Percentiles rank a stretch among this genome's conserved stretches.
Conservation (phyloP, 768 basidiomycete species). For the Hortiboletus flavorubellus region DNA sequence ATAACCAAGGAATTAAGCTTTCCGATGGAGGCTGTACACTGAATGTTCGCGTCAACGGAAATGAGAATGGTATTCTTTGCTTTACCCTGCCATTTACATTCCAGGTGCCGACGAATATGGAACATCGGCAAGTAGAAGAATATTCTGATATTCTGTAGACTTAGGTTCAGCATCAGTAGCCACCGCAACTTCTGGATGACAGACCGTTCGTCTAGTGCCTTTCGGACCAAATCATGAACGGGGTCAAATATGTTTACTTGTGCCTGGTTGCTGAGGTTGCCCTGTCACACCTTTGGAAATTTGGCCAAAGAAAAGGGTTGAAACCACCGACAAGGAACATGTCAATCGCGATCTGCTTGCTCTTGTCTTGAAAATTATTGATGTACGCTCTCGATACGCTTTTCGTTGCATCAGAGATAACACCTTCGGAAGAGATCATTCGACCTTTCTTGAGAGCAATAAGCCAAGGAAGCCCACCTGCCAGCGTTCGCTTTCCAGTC, state of each 20-base stretch:
- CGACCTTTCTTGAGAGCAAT: neutral
- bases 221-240: slow-evolving; percentile 82
- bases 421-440: slow-evolving; percentile 44
- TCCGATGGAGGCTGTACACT: slow-evolving; percentile 64
- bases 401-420: slow-evolving; percentile 95
- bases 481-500: slow-evolving; percentile 90
- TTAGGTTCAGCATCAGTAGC: neutral
- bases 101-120: slow-evolving; percentile 90
- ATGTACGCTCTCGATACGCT: slow-evolving; percentile 95
- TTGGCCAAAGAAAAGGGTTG: neutral
- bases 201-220: slow-evolving; percentile 66
- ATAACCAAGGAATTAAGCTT: slow-evolving; percentile 86
- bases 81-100: slow-evolving; percentile 88
- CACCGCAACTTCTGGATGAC: slow-evolving; percentile 6
- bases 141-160: slow-evolving; percentile 70
- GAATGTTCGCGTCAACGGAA: slow-evolving; percentile 8
- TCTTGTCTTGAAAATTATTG: slow-evolving; percentile 95
- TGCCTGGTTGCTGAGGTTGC: slow-evolving; percentile 84
- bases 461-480: slow-evolving; percentile 44
- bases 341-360: slow-evolving; percentile 92
- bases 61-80: slow-evolving; percentile 4
- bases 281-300: slow-evolving; percentile 47
- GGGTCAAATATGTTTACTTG: slow-evolving; percentile 93
- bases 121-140: slow-evolving; percentile 68
- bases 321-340: slow-evolving; percentile 76